Evolutionary conservation across 352 stramenopile genomes (phyloP).

Genomic region (Phytophthora gonapodyides): DNA sequence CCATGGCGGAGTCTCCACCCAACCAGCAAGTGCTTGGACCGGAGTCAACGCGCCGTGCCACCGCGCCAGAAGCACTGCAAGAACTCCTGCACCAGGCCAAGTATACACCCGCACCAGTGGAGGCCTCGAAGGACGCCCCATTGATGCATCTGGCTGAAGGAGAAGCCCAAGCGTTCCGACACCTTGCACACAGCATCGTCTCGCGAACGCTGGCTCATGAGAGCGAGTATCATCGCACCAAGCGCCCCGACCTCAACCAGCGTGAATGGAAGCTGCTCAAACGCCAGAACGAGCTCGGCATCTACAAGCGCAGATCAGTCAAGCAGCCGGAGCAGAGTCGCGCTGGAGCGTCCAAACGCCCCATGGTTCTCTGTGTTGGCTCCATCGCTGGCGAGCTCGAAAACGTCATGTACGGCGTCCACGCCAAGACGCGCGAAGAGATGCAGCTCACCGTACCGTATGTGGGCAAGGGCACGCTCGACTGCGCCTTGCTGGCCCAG

Average conservation of each 20-base stretch:
- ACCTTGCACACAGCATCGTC: constrained; percentile 47
- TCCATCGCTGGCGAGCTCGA: constrained; percentile 48
- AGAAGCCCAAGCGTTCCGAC: constrained; percentile 38
- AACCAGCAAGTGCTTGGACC: constrained; percentile 1
- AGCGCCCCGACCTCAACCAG: constrained; percentile 18
- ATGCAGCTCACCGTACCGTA: constrained; percentile 47
- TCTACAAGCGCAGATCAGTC: constrained; percentile 41
- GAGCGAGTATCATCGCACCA: constrained; percentile 37
- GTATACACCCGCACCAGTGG: neutral
- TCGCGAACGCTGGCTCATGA: constrained; percentile 52
- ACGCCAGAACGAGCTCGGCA: constrained; percentile 37
- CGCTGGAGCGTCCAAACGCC: constrained; percentile 19
- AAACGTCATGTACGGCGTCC: constrained; percentile 54
- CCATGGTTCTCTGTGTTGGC: constrained; percentile 55
- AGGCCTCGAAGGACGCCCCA: constrained; percentile 10
- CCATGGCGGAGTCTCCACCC: constrained; percentile 17
- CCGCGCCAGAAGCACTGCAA: constrained; percentile 26
- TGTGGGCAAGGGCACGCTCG: constrained; percentile 44
- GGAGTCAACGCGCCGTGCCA: constrained; percentile 19
- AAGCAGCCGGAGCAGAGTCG: constrained; percentile 14
- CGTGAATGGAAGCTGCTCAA: constrained; percentile 45
- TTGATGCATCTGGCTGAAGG: constrained; percentile 33
- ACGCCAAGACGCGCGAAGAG: constrained; percentile 54
- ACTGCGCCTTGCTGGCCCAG: constrained; percentile 50
- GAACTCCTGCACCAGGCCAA: constrained; percentile 24